phyloP scores from a whole-genome alignment of 495 filamentous ascomycete genomes.

The Filosporella fistucella region DNA sequence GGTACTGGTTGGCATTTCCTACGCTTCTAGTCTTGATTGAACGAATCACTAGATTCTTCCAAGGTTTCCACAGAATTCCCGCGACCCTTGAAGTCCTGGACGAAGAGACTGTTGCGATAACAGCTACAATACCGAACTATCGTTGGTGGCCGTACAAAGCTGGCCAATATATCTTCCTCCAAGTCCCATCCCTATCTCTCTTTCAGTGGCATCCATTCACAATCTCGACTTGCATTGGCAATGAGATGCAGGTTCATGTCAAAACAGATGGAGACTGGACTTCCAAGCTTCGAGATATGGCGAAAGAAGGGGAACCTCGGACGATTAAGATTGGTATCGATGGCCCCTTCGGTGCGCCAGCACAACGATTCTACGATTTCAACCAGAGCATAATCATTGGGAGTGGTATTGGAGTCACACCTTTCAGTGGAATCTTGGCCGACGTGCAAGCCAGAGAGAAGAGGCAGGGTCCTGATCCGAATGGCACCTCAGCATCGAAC shows the following conservation, averaged over 20 bases:
- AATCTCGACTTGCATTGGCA: slow-evolving; percentile 27
- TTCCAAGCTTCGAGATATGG: slow-evolving; percentile 16
- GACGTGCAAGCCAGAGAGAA: slow-evolving; percentile 29
- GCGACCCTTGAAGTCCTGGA: slow-evolving; percentile 29
- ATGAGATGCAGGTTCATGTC: slow-evolving; percentile 29
- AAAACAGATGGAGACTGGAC: slow-evolving; percentile 31
- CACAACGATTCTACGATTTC: slow-evolving; percentile 36
- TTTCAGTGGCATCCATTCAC: slow-evolving; percentile 38
- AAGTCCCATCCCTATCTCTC: slow-evolving; percentile 27
- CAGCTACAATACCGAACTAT: slow-evolving; percentile 24
- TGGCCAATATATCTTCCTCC: slow-evolving; percentile 35
- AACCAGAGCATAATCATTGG: slow-evolving; percentile 31
- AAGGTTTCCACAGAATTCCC: slow-evolving; percentile 26
- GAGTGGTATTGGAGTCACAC: slow-evolving; percentile 35
- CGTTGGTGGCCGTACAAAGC: slow-evolving; percentile 32
- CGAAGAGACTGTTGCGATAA: slow-evolving; percentile 29
- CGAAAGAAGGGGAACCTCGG: background rate
- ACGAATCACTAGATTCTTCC: slow-evolving; percentile 22
- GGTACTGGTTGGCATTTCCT: slow-evolving; percentile 34
- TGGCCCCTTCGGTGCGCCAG: slow-evolving; percentile 29
- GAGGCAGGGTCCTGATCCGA: background rate
- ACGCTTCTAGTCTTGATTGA: slow-evolving; percentile 28
- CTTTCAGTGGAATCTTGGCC: slow-evolving; percentile 33
- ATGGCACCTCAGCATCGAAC: slow-evolving; percentile 2
- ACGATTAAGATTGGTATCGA: slow-evolving; percentile 26